These are phyloP conservation scores for Tricholoma hemisulphureum DNA, from an alignment of 768 basidiomycete genomes.

Conservation along the genomic window DNA sequence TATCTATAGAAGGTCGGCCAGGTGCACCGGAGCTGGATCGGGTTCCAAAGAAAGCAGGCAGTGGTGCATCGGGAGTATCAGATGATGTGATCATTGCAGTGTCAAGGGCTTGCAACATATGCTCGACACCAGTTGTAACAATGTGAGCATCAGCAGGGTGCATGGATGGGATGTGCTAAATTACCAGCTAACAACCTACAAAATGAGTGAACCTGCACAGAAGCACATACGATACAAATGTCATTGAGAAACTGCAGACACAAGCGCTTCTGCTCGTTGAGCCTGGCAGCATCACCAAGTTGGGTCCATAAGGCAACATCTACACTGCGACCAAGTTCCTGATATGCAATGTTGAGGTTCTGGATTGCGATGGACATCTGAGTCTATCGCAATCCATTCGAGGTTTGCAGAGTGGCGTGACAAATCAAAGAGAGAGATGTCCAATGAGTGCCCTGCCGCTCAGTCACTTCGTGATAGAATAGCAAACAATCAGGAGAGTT, in stretches of 20 bases:
- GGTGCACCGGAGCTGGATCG: not conserved
- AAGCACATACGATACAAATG: not conserved
- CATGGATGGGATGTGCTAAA: not conserved
- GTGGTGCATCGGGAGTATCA: not conserved
- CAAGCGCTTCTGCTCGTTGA: conserved; percentile 8
- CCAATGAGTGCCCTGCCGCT: no score
- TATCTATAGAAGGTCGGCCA: not conserved
- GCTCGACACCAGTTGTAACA: not conserved
- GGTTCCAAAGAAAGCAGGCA: not conserved
- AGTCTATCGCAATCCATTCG: no score
- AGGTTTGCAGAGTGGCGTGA: no score
- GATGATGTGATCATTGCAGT: not conserved
- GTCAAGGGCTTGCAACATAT: not conserved
- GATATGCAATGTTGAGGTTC: conserved; percentile 9
- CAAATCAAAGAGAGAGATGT: no score
- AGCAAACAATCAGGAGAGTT: no score
- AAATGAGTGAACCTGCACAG: not conserved
- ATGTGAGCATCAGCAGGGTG: not conserved
- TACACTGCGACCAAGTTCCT: conserved; percentile 5
- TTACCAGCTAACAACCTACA: not conserved
- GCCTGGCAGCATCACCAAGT: conserved; percentile 14
- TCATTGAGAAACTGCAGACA: conserved; percentile 9
- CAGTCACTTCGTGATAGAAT: no score
- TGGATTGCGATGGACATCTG: conserved; percentile 10
- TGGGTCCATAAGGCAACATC: conserved; percentile 10